Base-by-base conservation (phyloP, 768 basidiomycete genomes). In the Mycena vulgaris region DNA sequence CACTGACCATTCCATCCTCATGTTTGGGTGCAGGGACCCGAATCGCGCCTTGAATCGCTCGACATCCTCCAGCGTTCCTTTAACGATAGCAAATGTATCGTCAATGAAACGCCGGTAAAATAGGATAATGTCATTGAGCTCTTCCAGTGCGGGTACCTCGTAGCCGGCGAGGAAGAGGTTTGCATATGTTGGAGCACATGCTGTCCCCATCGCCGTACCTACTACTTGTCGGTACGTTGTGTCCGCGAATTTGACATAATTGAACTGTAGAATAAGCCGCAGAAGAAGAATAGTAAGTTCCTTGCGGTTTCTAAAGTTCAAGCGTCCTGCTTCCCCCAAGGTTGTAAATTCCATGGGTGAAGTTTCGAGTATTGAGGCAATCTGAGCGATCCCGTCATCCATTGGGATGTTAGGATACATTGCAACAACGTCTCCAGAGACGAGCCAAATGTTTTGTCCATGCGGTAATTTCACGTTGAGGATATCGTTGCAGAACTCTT, bases 221-320 rank as follows among this genome's bases (percentile, higher is more conserved):
- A 42, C 17, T n/a, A 42, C 42, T 19, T 42, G 42, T 8, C 42
- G 42, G 42, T 42, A 42, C 7, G 67, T 69, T 10, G 35, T 64
- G 28, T 33, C 59, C 2, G 37, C 68, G 31, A 73, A 73, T 49
- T 39, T 11, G 23, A 73, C 72, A 56, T 62, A 69, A 40, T 73
- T 73, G 59, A 51, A 69, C 56, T 68, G 52, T 10, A 73, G 59
- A 25, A 73, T 64, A 40, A 73, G 11, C 48, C 68, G 63, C 11
- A 73, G 55, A 6, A 73, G 68, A 23, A 70, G 63, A 19, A 73
- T 35, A n/a, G 57, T 57, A 16, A 72, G 72, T 14, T 69, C 63
- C 49, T 69, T 37, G 10, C 68, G 63, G 49, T 63, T 66, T 28
- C 47, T 62, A 11, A 72, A n/a, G n/a, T 59, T 42, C 40, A 72